Percentiles rank a stretch among this genome's conserved stretches.
Conservation (phyloP, 257 asterid species). For the Ehretia macrophylla region DNA sequence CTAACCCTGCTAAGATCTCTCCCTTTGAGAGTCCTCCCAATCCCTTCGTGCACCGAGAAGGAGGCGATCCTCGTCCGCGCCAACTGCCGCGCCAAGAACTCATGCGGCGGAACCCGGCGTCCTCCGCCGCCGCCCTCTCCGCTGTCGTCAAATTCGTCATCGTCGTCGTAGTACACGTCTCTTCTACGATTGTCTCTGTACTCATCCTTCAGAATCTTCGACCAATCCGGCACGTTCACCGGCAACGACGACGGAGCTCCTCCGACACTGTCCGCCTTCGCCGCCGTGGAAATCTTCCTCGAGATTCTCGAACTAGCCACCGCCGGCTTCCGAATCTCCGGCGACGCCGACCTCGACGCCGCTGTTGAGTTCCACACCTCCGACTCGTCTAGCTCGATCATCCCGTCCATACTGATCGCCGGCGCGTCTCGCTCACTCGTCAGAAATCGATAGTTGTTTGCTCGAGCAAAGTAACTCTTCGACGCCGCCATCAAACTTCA, state of each 20-base stretch:
- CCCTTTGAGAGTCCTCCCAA: slow-evolving; percentile 79
- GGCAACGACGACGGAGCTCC: slow-evolving; percentile 20
- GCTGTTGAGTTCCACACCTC: slow-evolving; percentile 21
- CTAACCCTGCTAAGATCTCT: slow-evolving; percentile 80
- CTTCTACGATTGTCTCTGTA: slow-evolving; percentile 18
- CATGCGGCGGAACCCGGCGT: slow-evolving; percentile 41
- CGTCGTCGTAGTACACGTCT: slow-evolving; percentile 12
- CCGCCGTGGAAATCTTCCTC: slow-evolving; percentile 7
- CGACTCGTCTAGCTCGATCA: slow-evolving; percentile 24
- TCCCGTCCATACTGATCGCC: slow-evolving; percentile 3
- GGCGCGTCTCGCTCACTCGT: slow-evolving; percentile 10
- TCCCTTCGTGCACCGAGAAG: slow-evolving; percentile 73
- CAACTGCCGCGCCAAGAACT: slow-evolving; percentile 44
- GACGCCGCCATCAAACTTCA: slow-evolving; percentile 19
- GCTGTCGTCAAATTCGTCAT: slow-evolving; percentile 4
- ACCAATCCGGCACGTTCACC: slow-evolving; percentile 35
- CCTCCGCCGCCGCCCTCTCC: slow-evolving; percentile 5
- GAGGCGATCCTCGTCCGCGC: slow-evolving; percentile 62
- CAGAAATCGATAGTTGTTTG: slow-evolving; percentile 11
- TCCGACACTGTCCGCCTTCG: neutral
- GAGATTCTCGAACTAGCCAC: slow-evolving; percentile 6
- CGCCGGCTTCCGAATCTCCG: slow-evolving; percentile 9
- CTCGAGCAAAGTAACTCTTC: slow-evolving; percentile 13
- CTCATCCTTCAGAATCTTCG: slow-evolving; percentile 34
- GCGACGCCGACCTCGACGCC: slow-evolving; percentile 5